phyloP scores from a whole-genome alignment of 2,329 filamentous ascomycete genomes.

The Diaporthe ampelina region DNA sequence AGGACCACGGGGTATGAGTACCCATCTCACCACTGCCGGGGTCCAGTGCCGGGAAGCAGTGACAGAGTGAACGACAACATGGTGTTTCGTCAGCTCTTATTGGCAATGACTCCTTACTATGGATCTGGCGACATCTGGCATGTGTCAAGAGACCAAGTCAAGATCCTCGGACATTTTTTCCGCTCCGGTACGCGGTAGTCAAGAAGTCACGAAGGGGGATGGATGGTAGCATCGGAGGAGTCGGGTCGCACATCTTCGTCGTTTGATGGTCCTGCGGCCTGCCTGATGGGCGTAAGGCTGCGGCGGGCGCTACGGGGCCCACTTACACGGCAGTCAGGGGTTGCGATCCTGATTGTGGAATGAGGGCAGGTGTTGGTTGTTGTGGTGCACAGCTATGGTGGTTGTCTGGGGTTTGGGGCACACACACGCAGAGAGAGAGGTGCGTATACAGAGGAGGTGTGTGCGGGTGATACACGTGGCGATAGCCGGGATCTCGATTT shows the following conservation, averaged over 20 bases:
- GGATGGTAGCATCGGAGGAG: conserved; percentile 27
- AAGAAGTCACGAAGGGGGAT: background rate
- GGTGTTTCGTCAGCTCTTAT: background rate
- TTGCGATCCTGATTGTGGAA: conserved; percentile 17
- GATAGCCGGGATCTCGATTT: conserved; percentile 29
- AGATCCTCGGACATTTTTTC: background rate
- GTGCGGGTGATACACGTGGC: conserved; percentile 32
- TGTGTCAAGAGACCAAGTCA: background rate
- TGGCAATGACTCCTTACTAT: background rate
- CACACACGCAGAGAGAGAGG: background rate
- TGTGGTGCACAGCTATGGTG: background rate
- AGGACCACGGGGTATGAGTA: background rate
- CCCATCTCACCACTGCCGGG: too few relatives aligned
- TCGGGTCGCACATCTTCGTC: conserved; percentile 20
- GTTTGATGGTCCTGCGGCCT: conserved; percentile 10
- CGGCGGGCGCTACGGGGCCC: conserved; percentile 30
- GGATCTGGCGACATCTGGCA: background rate
- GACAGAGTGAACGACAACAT: background rate
- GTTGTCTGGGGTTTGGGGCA: background rate
- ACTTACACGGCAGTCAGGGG: conserved; percentile 34
- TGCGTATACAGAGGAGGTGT: background rate
- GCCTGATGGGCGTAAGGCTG: conserved; percentile 29
- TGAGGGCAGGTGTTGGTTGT: background rate
- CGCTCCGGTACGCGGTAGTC: background rate
- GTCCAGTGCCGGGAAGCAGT: background rate